Base-by-base conservation (phyloP, 768 basidiomycete species). In the Mycena pura region DNA sequence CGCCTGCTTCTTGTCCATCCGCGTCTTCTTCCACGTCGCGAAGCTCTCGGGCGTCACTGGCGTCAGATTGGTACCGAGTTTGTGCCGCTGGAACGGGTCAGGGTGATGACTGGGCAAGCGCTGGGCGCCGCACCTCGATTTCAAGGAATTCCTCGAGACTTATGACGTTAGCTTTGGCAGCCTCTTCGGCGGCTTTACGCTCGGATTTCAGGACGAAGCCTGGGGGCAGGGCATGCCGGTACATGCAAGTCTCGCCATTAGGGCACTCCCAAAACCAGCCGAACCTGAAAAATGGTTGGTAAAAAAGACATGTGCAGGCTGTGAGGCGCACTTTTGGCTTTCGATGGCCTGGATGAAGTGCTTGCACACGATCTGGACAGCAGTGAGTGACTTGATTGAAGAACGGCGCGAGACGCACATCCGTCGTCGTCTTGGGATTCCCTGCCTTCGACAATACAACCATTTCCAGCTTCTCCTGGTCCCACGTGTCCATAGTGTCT, bases 401-500 rank as follows among this genome's bases (percentile, higher is more conserved):
- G 3, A 25, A 31, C 21, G 44, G 52, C 48, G 36, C 43, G 38
- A 19, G 32, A 72, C 79, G 36, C 68, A 95, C 93, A 71, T 99
- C 96, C 34, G 96, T 99, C 3, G 89, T 91, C 24, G 93, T 96
- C 66, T 89, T 85, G 49, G 93, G 94, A 76, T 96, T 97, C 25
- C 96, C 96, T 63, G 87, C 83, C 75, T 95, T 96, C 10, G 89
- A 91, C 17, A 87, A 67, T 1, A 99, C 93, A 56, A 99, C 97
- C n/a, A 78, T 86, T 36, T 87, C 83, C 57, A 99, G 79, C 77
- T 98, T 98, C 70, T 89, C 95, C 62, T 99, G 92, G 76, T 97
- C 95, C 97, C 97, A 99, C 63, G 80, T 87, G 68, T 97, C 95
- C 97, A 99, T 99, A 11, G 94, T 95, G 77, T 99, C 96, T 95